Evolutionary conservation across 768 basidiomycete genomes (phyloP), one percentile per base, ranked within the genome.

Genomic region (Tephrocybe sp.): DNA sequence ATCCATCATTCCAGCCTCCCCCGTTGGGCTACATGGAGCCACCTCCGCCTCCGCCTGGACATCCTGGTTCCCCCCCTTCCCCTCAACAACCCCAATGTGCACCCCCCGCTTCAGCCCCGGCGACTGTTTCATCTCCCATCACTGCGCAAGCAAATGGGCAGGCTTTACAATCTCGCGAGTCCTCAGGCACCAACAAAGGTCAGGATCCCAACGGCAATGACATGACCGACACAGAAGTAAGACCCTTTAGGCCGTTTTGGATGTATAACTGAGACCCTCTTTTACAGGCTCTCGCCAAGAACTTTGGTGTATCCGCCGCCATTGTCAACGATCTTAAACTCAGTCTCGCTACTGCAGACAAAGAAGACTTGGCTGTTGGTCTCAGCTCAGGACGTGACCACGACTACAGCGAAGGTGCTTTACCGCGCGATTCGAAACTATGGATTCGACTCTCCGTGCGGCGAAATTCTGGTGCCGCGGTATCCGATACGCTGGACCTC

Each of bases 171-270:
- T 53, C 55, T 37, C 52, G 57, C 37, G 52, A 59, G 12, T 54
- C 55, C 38, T 49, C 52, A 35, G 56, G 68, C 39, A 69, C 78
- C 47, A 78, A 83, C 58, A 87, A 83, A 61, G 89, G 88, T 41
- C 81, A 84, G 56, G 91, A 92, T 61, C 91, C 91, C 3, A 79
- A 86, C 52, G 79, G 83, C 5, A 84, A 89, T 55, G 88, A 93
- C 65, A 79, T 92, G 76, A 86, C 88, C 43, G 83, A 78, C 62
- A 78, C 86, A 6, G 80, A 80, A 55, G 82, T 80, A 57, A 38
- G 67, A 61, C 38, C 6, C 5, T 16, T 11, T 37, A 19, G 18
- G 9, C 18, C 36, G n/a, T 19, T 8, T 37, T 19, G n/a, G 9
- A 19, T 37, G 8, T 18, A 19, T n/a, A n/a, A n/a, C 36, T 37